phyloP scores from a whole-genome alignment of 306 rosid genomes.

The Trifolium repens region DNA sequence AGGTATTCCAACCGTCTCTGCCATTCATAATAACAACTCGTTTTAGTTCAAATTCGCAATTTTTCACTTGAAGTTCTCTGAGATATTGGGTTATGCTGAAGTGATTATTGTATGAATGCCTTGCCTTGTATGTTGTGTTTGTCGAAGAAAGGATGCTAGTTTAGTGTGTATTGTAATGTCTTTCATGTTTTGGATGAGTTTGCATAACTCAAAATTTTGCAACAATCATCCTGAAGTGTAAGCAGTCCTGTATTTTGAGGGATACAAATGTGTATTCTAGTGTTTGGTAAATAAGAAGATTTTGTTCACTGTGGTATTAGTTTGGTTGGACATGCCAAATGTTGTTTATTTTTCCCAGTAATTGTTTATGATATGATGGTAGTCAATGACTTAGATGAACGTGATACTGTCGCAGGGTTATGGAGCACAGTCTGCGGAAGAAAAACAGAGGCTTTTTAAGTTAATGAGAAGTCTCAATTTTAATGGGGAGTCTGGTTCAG shows the following conservation, averaged over 20 bases:
- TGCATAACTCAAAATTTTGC: not conserved
- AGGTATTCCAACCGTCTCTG: constrained; percentile 53
- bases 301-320: constrained; percentile 22
- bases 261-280: not conserved
- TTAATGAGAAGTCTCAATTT: constrained; percentile 92
- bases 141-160: not conserved
- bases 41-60: not conserved
- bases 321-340: constrained; percentile 4
- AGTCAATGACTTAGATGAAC: constrained; percentile 38
- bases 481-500: constrained; percentile 90
- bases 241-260: constrained; percentile 21
- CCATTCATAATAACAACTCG: not conserved
- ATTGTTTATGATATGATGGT: constrained; percentile 10
- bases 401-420: constrained; percentile 67
- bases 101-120: not conserved
- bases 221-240: constrained; percentile 14
- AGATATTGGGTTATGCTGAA: not conserved
- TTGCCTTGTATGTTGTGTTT: not conserved
- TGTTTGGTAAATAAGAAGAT: constrained; percentile 13
- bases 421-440: constrained; percentile 97
- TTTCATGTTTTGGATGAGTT: constrained; percentile 1
- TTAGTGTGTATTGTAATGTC: not conserved
- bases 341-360: constrained; percentile 12
- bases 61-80: too few species aligned
- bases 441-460: constrained; percentile 89